Evolutionary conservation across 2,329 filamentous ascomycete genomes (phyloP), one percentile per base, ranked within the genome.

Genomic region (Colletotrichum cereale): DNA sequence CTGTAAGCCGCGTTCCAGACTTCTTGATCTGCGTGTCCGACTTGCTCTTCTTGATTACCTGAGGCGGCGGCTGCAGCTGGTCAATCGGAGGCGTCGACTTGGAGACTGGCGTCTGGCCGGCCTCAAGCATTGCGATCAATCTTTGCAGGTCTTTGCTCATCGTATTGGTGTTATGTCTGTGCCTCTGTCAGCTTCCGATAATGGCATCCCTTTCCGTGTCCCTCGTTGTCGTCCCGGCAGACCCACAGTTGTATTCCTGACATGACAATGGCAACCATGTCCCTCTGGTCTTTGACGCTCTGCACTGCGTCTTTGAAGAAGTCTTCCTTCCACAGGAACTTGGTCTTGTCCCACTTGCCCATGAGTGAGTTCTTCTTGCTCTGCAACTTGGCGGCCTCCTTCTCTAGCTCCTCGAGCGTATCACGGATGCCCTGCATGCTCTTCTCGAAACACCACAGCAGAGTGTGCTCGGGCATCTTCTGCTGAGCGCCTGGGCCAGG

Each of bases 261-360:
- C 11, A 70, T 52, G 16, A 66, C 34, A 24, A 50, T 40, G 12
- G 36, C 11, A 14, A 67, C 53, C 44, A 61, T 60, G 21, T 36
- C 12, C 29, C 56, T 67, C 40, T 71, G 63, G 14, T 29, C 48
- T 2, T 48, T 53, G 47, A 71, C 38, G 29, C 26, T 62, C 31
- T 70, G 34, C n/a, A 44, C 7, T 29, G 42, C n/a, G 29, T 70
- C 67, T 24, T 60, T 18, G 2, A 71, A 71, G 0, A 18, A 38
- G 12, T 67, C 64, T 18, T 68, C 50, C 5, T 38, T 66, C 63
- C 63, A 66, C 29, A 66, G 2, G 44, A 66, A 66, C 26, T 66
- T 66, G 8, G 63, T 38, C 63, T 60, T 66, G n/a, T 66, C 63
- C 63, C 63, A 66, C 63, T 48, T 66, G 10, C 63, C 63, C 52